These are phyloP conservation scores for Fusarium verticillioides DNA, from an alignment of 2,329 filamentous ascomycete species.

Conservation along the genomic window DNA sequence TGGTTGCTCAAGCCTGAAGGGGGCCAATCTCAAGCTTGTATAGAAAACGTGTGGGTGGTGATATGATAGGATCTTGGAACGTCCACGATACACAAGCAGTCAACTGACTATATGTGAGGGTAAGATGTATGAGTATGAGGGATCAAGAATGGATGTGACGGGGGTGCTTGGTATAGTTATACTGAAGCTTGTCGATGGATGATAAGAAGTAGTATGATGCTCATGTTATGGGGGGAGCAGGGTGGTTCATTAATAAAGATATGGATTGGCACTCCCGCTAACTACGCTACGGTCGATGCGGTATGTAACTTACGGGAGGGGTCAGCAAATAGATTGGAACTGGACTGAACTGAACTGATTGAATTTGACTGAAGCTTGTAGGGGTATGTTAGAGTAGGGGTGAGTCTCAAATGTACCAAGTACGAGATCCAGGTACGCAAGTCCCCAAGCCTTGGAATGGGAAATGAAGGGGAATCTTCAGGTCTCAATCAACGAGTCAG, in stretches of 20 bases:
- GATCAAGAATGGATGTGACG: constrained; percentile 1
- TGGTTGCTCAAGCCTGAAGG: constrained; percentile 25
- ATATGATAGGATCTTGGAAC: constrained; percentile 31
- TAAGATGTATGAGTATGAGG: constrained; percentile 1
- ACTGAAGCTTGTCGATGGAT: constrained; percentile 4
- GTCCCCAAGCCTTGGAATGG: constrained; percentile 16
- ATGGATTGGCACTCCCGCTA: constrained; percentile 6
- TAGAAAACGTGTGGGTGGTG: constrained; percentile 38
- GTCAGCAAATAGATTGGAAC: constrained; percentile 41
- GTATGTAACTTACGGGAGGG: constrained; percentile 33
- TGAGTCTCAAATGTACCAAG: constrained; percentile 29
- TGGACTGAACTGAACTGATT: not conserved
- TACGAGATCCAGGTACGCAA: constrained; percentile 34
- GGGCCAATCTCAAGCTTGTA: constrained; percentile 39
- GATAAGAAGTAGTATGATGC: constrained; percentile 33
- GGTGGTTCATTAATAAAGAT: constrained; percentile 41
- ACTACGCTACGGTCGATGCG: not conserved
- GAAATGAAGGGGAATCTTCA: constrained; percentile 37
- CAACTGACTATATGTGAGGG: constrained; percentile 4
- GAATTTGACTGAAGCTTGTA: constrained; percentile 10
- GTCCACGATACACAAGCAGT: constrained; percentile 12
- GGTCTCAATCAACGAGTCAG: constrained; percentile 34
- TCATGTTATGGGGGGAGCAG: constrained; percentile 23
- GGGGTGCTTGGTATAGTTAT: constrained; percentile 29
- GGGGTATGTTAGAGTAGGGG: constrained; percentile 2